Conservation (phyloP, 441 rosid species). For the Gossypium davidsonii region DNA sequence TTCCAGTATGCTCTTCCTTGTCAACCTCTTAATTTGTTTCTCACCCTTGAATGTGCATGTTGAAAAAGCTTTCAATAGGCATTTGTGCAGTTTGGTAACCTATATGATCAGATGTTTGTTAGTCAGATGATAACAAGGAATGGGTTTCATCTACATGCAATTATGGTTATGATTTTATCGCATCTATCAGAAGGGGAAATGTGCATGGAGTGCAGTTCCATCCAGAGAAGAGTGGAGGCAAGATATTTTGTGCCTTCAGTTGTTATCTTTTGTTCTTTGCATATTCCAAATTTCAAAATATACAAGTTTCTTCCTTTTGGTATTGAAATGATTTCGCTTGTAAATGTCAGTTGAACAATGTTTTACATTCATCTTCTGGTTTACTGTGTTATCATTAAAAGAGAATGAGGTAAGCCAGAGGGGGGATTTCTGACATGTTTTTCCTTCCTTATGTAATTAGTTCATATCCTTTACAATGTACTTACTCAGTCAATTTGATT, state of each 20-base stretch:
- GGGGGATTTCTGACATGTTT: background rate
- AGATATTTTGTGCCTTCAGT: slow-evolving; percentile 13
- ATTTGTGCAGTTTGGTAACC: slow-evolving; percentile 1
- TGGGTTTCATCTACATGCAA: slow-evolving; percentile 87
- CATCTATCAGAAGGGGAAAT: slow-evolving; percentile 87
- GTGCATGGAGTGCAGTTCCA: slow-evolving; percentile 97
- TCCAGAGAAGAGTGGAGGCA: slow-evolving; percentile 98
- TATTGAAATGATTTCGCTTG: background rate
- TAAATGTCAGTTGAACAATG: background rate
- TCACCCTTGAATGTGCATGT: background rate
- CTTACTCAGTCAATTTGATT: background rate
- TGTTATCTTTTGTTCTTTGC: background rate
- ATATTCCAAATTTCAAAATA: background rate
- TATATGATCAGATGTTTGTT: slow-evolving; percentile 11
- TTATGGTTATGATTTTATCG: slow-evolving; percentile 74
- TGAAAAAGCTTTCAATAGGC: background rate
- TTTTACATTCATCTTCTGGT: background rate
- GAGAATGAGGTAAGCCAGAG: background rate
- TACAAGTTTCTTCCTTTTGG: background rate
- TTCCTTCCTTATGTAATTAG: background rate
- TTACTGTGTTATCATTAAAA: background rate
- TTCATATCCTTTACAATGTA: background rate
- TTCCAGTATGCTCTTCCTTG: slow-evolving; percentile 46
- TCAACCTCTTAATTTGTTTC: background rate
- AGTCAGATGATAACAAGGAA: slow-evolving; percentile 75